phyloP scores from a whole-genome alignment of 805 yeast species.

The Suhomyces tanzawaensis region DNA sequence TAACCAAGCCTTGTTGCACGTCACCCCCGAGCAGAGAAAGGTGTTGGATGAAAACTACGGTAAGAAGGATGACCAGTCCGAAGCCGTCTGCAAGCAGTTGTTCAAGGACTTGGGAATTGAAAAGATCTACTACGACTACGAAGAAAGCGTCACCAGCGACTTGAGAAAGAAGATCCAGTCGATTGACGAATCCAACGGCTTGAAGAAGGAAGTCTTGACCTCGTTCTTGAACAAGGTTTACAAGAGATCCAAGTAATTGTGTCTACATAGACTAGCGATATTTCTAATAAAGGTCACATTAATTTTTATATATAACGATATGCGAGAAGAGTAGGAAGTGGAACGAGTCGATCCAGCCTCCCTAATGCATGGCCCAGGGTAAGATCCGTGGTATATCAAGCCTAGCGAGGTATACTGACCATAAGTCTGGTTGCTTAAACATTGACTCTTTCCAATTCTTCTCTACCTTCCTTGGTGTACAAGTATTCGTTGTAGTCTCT shows the following conservation, averaged over 20 bases:
- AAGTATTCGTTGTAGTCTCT: constrained; percentile 89
- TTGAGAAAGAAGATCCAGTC: constrained; percentile 62
- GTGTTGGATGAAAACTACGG: constrained; percentile 89
- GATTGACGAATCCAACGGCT: constrained; percentile 90
- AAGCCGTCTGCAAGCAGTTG: constrained; percentile 66
- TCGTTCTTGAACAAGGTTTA: constrained; percentile 87
- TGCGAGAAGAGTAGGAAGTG: too few species aligned
- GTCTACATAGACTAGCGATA: too few species aligned
- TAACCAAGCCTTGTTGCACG: constrained; percentile 84
- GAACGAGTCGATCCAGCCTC: too few species aligned
- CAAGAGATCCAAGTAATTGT: constrained; percentile 77
- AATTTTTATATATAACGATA: too few species aligned
- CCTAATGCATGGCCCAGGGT: too few species aligned
- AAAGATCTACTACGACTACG: constrained; percentile 71
- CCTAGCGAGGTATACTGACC: too few species aligned
- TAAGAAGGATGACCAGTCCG: constrained; percentile 65
- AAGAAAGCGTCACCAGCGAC: constrained; percentile 68
- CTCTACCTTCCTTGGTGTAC: constrained; percentile 97
- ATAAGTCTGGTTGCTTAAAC: constrained; percentile 23
- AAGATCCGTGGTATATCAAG: too few species aligned
- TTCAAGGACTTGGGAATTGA: constrained; percentile 75
- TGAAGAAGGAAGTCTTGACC: constrained; percentile 81
- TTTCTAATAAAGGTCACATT: too few species aligned
- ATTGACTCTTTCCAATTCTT: constrained; percentile 75
- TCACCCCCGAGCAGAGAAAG: constrained; percentile 75